Conservation (phyloP, 2,329 filamentous ascomycete species). For the Botrytis elliptica region DNA sequence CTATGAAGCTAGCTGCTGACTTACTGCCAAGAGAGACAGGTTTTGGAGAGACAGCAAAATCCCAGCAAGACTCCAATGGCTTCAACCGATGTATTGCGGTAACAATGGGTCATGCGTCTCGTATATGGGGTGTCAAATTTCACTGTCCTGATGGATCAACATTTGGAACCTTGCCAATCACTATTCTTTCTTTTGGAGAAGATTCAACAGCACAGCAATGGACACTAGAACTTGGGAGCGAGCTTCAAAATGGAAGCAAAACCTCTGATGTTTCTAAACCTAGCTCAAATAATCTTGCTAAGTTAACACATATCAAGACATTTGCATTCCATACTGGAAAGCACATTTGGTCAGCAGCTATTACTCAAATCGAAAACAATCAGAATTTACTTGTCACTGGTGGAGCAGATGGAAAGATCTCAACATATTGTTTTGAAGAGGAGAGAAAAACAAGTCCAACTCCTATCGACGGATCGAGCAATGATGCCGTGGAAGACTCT, state of each 20-base stretch:
- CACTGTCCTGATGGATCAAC: slow-evolving; percentile 37
- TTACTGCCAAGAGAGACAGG: slow-evolving; percentile 54
- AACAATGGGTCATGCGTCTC: slow-evolving; percentile 81
- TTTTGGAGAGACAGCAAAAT: slow-evolving; percentile 50
- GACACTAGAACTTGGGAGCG: slow-evolving; percentile 39
- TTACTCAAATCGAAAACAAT: slow-evolving; percentile 37
- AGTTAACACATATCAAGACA: slow-evolving; percentile 53
- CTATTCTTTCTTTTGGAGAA: slow-evolving; percentile 78
- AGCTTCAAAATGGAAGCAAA: not conserved
- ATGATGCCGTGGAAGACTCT: not conserved
- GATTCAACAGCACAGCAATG: slow-evolving; percentile 77
- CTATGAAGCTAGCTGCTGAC: not conserved
- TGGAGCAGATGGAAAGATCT: slow-evolving; percentile 76
- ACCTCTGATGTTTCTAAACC: not conserved
- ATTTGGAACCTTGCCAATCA: slow-evolving; percentile 39
- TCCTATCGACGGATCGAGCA: not conserved
- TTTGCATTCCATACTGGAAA: slow-evolving; percentile 76
- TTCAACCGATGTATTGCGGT: slow-evolving; percentile 59
- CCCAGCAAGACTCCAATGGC: slow-evolving; percentile 36
- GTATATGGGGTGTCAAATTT: slow-evolving; percentile 87
- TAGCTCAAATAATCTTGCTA: slow-evolving; percentile 20
- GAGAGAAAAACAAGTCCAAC: not conserved
- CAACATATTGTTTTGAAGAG: slow-evolving; percentile 38
- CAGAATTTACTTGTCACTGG: slow-evolving; percentile 58
- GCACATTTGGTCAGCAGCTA: slow-evolving; percentile 79